A percentile compares a stretch with the other conserved stretches of the same genome.
phyloP scores from a whole-genome alignment of 352 stramenopile species.

The Globisporangium splendens region DNA sequence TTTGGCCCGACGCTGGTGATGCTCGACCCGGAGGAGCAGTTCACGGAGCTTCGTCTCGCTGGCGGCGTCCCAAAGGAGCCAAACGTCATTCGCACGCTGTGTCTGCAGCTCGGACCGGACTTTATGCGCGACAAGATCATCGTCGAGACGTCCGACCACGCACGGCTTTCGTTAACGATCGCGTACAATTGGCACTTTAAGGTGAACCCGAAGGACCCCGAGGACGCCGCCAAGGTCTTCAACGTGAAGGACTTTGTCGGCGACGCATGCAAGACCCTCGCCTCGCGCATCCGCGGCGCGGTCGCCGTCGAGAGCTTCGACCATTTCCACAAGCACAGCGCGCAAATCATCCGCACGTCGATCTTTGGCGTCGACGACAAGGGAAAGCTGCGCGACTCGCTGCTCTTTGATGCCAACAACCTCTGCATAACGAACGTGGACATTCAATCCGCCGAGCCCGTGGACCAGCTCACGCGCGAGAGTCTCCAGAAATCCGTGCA shows the following conservation, averaged over 20 bases:
- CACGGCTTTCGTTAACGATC: conserved; percentile 68
- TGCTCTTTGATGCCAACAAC: conserved; percentile 74
- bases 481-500: conserved; percentile 82
- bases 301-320: conserved; percentile 75
- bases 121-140: conserved; percentile 86
- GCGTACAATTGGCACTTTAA: conserved; percentile 85
- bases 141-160: conserved; percentile 79
- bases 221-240: conserved; percentile 67
- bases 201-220: conserved; percentile 45
- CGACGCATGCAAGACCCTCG: conserved; percentile 78
- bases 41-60: conserved; percentile 70
- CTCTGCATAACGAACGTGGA: conserved; percentile 82
- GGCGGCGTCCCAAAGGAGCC: conserved; percentile 66
- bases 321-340: conserved; percentile 83
- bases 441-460: conserved; percentile 73
- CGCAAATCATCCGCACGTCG: conserved; percentile 73
- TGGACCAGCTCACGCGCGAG: conserved; percentile 66
- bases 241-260: conserved; percentile 81
- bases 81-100: conserved; percentile 80
- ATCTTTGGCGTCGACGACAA: conserved; percentile 69
- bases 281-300: conserved; percentile 68
- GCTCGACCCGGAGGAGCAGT: conserved; percentile 79
- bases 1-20: conserved; percentile 80
- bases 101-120: conserved; percentile 72
- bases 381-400: conserved; percentile 44